Percentiles rank a stretch among this genome's conserved stretches.
Evolutionary conservation across 2,329 filamentous ascomycete species (phyloP).

Genomic region (Ophiosphaerella narmari): DNA sequence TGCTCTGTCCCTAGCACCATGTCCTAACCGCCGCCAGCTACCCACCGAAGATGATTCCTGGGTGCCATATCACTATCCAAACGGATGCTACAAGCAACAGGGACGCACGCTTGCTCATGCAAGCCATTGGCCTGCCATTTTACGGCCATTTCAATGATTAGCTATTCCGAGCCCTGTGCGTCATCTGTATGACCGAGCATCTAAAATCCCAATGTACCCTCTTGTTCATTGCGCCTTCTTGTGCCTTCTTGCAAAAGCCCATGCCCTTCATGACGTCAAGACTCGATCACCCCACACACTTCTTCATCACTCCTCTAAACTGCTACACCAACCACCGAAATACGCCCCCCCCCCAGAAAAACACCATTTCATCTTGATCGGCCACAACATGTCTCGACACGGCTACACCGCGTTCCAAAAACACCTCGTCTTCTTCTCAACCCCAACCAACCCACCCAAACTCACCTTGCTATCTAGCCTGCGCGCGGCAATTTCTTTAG

Average conservation of each 20-base stretch:
- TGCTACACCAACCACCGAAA: background rate
- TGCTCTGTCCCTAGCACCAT: no score
- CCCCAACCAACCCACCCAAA: slow-evolving; percentile 19
- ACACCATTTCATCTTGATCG: background rate
- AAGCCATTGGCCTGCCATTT: slow-evolving; percentile 77
- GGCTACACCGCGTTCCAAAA: slow-evolving; percentile 25
- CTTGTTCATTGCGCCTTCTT: background rate
- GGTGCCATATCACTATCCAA: slow-evolving; percentile 80
- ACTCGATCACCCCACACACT: slow-evolving; percentile 1
- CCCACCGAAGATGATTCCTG: slow-evolving; percentile 77
- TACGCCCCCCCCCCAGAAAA: background rate
- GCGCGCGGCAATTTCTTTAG: slow-evolving; percentile 19
- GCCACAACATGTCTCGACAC: slow-evolving; percentile 13
- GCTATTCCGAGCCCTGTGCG: slow-evolving; percentile 15
- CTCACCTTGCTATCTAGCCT: slow-evolving; percentile 25
- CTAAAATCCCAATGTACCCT: no score
- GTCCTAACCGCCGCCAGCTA: slow-evolving; percentile 52
- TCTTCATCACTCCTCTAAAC: background rate
- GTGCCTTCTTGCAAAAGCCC: background rate
- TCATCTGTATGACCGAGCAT: background rate
- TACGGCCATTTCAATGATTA: slow-evolving; percentile 67
- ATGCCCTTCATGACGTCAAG: background rate
- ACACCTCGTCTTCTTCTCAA: slow-evolving; percentile 30
- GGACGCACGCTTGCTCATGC: slow-evolving; percentile 78
- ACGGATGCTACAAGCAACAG: slow-evolving; percentile 84